These are phyloP conservation scores for Niebla homalea DNA, from an alignment of 495 filamentous ascomycete genomes.

Conservation along the genomic window DNA sequence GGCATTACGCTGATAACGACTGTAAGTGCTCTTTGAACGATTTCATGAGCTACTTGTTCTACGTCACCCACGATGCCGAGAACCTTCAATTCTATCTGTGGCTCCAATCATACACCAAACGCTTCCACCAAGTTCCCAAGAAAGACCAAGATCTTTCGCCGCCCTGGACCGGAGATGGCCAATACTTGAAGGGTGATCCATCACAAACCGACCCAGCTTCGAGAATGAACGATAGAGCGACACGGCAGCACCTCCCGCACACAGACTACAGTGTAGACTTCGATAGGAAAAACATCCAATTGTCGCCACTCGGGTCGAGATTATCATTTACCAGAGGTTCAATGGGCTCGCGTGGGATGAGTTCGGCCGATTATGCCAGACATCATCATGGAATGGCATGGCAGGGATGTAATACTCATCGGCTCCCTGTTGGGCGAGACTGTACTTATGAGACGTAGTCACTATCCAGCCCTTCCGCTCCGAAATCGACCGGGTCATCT, in stretches of 20 bases:
- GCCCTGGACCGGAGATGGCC: constrained; percentile 16
- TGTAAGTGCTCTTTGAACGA: constrained; percentile 15
- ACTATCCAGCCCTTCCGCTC: constrained; percentile 54
- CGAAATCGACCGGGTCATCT: constrained; percentile 55
- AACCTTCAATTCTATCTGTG: constrained; percentile 41
- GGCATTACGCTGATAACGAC: neutral
- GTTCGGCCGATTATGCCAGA: constrained; percentile 10
- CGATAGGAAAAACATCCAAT: constrained; percentile 4
- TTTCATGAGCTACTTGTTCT: constrained; percentile 26
- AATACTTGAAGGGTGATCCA: constrained; percentile 3
- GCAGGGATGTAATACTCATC: constrained; percentile 6
- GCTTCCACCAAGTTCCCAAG: constrained; percentile 18
- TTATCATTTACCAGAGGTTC: constrained; percentile 4
- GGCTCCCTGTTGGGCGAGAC: neutral
- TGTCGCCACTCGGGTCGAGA: constrained; percentile 1
- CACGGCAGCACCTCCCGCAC: neutral
- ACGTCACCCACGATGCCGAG: constrained; percentile 34
- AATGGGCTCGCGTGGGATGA: constrained; percentile 1
- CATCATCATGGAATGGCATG: constrained; percentile 12
- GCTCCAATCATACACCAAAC: constrained; percentile 33
- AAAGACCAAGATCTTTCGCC: constrained; percentile 19
- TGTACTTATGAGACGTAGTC: constrained; percentile 7
- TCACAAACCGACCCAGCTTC: constrained; percentile 4
- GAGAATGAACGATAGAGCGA: neutral
- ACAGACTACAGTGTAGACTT: constrained; percentile 7